Base-by-base conservation (phyloP, 148 eudicot species). In the Salicornia ramosissima region DNA sequence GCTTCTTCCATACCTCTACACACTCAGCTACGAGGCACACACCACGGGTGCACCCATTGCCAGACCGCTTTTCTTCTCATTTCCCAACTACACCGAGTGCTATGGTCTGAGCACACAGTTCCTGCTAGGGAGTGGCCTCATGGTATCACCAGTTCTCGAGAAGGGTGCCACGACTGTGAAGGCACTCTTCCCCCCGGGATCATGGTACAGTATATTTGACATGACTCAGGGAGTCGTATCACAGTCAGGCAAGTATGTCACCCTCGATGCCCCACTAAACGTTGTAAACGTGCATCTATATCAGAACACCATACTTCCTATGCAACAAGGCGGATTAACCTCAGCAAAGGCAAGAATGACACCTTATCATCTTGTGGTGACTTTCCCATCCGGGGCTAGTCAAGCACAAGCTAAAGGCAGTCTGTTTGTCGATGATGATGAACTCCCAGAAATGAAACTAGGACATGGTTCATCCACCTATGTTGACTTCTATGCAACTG, bases 101-200 rank as follows among this genome's bases (percentile, higher is more conserved):
- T 93, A 93, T 42, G 92, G 80, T 0, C 24, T 88, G 71, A 93
- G 98, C 89, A 90, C 95, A 0, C 98, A 93, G 67, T 93, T 93
- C 80, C 74, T 93, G 84, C 81, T 93, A 2, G 98, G 98, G 7
- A 84, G 71, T 56, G 81, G 92, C 19, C 75, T 93, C 15, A 93
- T 93, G 98, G 90, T 93, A 3, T 90, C 96, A 28, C 98, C 98
- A 0, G 97, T 93, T 42, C 87, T 93, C 3, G 83, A 88, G 59
- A 26, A 81, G 30, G 91, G 89, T 15, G 89, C 80, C 50, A 80
- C 84, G 0, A 79, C 80, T 68, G 97, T 93, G 31, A 80, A 79
- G 72, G 98, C 86, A 0, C 75, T 90, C 29, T 93, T 93, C 43
- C 96, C 96, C 1, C 92, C 92, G 0, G 97, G 98, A 22, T 78